Conservation (phyloP, 2,329 filamentous ascomycete species). For the Fusarium xylarioides region DNA sequence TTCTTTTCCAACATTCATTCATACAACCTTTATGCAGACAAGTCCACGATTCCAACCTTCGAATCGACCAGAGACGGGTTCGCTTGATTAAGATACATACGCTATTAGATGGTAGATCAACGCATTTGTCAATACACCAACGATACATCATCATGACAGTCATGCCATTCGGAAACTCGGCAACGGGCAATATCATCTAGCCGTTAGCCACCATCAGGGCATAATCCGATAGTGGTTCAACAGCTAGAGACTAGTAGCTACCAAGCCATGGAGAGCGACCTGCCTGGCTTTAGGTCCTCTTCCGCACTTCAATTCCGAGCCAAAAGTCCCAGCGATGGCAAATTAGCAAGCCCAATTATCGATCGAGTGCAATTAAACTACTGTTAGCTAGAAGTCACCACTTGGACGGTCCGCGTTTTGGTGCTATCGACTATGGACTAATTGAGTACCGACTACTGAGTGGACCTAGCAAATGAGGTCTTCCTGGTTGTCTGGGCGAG, state of each 20-base stretch:
- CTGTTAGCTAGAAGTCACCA: neutral
- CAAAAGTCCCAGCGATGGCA: constrained; percentile 3
- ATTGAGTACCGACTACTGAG: neutral
- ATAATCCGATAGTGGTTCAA: neutral
- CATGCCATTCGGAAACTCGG: constrained; percentile 15
- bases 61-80: neutral
- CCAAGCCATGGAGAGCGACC: neutral
- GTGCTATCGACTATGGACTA: neutral
- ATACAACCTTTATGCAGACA: neutral
- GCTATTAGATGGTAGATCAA: neutral
- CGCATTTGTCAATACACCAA: neutral
- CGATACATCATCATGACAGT: neutral
- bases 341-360: constrained; percentile 15
- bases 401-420: neutral
- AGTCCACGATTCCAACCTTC: neutral
- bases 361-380: constrained; percentile 3
- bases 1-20: neutral
- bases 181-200: constrained; percentile 3
- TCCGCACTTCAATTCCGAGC: neutral
- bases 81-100: neutral
- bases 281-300: neutral
- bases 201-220: neutral
- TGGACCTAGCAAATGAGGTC: constrained; percentile 8
- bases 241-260: constrained; percentile 27
- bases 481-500: constrained; percentile 8